These are phyloP conservation scores for Xylaria grammica DNA, from an alignment of 495 filamentous ascomycete genomes.

Conservation along the genomic window DNA sequence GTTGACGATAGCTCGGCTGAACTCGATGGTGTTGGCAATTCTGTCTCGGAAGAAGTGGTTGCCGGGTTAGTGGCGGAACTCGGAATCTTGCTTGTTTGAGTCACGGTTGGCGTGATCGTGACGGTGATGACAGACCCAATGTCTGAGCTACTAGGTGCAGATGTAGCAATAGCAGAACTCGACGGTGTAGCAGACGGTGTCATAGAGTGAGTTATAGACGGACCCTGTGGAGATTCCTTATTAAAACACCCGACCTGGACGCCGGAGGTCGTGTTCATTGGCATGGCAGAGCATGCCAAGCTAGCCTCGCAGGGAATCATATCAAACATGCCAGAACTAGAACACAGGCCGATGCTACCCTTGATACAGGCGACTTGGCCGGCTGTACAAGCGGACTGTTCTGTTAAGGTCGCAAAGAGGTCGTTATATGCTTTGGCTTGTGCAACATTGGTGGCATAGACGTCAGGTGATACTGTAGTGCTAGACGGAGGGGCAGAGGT, in stretches of 20 bases:
- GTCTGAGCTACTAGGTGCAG: conserved; percentile 2
- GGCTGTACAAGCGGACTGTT: conserved; percentile 40
- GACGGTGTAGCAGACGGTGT: background rate
- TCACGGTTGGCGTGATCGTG: conserved; percentile 19
- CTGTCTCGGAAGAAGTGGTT: conserved; percentile 9
- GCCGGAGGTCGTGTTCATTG: conserved; percentile 44
- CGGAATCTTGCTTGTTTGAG: conserved; percentile 8
- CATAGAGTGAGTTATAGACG: too few species aligned
- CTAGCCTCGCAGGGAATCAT: conserved; percentile 34
- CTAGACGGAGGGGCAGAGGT: conserved; percentile 37
- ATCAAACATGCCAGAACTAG: conserved; percentile 36
- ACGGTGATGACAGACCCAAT: conserved; percentile 1
- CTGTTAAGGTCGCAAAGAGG: conserved; percentile 44
- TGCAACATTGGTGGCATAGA: conserved; percentile 42
- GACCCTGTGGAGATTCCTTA: conserved; percentile 21
- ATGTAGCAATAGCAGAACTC: conserved; percentile 8
- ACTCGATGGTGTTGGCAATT: background rate
- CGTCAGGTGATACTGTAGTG: conserved; percentile 40
- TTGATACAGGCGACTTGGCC: conserved; percentile 50
- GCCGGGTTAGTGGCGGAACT: background rate
- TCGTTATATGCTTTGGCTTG: conserved; percentile 45
- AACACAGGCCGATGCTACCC: conserved; percentile 41
- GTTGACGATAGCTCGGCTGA: conserved; percentile 12
- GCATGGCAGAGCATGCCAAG: conserved; percentile 47
- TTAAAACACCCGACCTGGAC: conserved; percentile 43